Base-by-base conservation (phyloP, 2,329 filamentous ascomycete genomes). In the Exophiala calicioides region DNA sequence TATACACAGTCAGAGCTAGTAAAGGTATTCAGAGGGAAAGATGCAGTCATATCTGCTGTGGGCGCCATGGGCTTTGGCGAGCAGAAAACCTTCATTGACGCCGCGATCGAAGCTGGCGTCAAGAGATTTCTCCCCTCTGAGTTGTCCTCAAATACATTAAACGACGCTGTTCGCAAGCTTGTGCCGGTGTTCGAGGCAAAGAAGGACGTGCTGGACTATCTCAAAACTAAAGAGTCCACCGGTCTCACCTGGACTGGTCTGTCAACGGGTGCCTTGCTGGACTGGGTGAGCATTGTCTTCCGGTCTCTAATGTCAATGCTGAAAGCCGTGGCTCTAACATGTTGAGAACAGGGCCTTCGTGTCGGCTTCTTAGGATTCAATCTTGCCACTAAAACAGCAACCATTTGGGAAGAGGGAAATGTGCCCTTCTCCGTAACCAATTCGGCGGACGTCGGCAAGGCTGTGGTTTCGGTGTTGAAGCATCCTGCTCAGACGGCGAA, bases 401-500 rank as follows among this genome's bases (percentile, higher is more conserved):
- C 56, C 0, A 58, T 82, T 0, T 71, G 68, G 48, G 74, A 81
- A 50, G 73, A 70, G 1, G 80, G 80, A 1, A 64, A 78, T 15
- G 48, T 50, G 3, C 50, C 61, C 7, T 75, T 80, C 60, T 76
- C 69, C 34, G 44, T 68, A 6, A 78, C 78, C 0, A 77, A 69
- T 0, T 63, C 81, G 0, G 52, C 60, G 0, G 68, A 68, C 1
- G 56, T 81, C 9, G 77, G 63, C 0, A 65, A 72, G 15, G 74
- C 70, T 1, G 67, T 82, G 0, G 69, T 73, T 0, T 72, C 71
- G 0, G 63, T 79, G 1, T 60, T 81, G 2, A 44, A 56, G 8
- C 67, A 80, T 43, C 71, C 68, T 0, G 69, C 74, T 2, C 71
- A 77, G 58, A 81, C 79, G 9, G 72, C 71, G 60, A 81, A 84